These are phyloP conservation scores for Yarrowia yakushimensis DNA, from an alignment of 805 yeast species.

Conservation along the genomic window DNA sequence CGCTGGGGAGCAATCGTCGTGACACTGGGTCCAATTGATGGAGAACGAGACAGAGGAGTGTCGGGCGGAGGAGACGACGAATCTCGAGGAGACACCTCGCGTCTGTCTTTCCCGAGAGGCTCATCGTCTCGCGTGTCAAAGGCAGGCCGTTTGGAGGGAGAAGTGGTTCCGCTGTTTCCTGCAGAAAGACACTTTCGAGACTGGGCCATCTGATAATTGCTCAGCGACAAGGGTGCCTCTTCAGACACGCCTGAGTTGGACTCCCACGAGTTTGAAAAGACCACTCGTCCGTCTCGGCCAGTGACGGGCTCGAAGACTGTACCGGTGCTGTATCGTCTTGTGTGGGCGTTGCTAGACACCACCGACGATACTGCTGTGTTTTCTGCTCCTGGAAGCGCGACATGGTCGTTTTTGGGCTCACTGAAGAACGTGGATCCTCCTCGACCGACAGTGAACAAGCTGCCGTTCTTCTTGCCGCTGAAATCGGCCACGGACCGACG, in stretches of 20 bases:
- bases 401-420: neutral
- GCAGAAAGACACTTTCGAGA: neutral
- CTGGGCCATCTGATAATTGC: conserved; percentile 4
- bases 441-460: neutral
- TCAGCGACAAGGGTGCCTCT: neutral
- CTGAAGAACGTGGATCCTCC: conserved; percentile 14
- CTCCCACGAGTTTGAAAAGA: conserved; percentile 15
- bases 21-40: neutral
- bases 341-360: neutral
- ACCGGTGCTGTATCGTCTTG: conserved; percentile 5
- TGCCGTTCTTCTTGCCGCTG: neutral
- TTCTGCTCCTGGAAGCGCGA: neutral
- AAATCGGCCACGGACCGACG: conserved; percentile 13
- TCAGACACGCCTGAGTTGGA: conserved; percentile 10
- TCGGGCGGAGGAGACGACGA: neutral
- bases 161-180: neutral
- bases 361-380: neutral
- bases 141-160: conserved; percentile 13
- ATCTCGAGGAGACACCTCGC: neutral
- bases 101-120: neutral
- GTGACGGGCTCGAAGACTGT: neutral
- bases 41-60: neutral
- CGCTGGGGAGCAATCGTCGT: neutral
- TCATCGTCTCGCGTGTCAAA: neutral
- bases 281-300: neutral